A percentile compares a stretch with the other conserved stretches of the same genome.
These are phyloP conservation scores for Trypanosoma platydactyli DNA, from an alignment of 208 protist genomes.

Conservation along the genomic window DNA sequence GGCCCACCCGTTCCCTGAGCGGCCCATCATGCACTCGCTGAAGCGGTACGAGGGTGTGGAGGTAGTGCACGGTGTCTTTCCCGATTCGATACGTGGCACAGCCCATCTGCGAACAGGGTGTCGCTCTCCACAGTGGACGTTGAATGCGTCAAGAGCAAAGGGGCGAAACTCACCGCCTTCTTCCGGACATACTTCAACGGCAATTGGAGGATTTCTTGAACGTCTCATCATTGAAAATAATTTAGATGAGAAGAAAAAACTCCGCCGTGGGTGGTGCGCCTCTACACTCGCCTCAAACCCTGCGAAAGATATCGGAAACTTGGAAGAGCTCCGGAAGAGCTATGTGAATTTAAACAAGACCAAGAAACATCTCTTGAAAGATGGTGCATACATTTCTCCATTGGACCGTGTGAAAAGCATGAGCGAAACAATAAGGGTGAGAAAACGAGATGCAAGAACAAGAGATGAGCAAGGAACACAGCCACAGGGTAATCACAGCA, in stretches of 20 bases:
- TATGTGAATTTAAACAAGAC: conserved; percentile 39
- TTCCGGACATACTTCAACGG: no score
- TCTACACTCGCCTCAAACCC: conserved; percentile 19
- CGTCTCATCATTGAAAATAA: conserved; percentile 44
- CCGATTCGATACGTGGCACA: conserved; percentile 46
- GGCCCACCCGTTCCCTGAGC: conserved; percentile 76
- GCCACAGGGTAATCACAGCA: conserved; percentile 21
- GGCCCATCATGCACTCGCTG: conserved; percentile 49
- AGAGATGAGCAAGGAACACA: conserved; percentile 28
- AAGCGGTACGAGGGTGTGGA: conserved; percentile 63
- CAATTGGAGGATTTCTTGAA: conserved; percentile 46
- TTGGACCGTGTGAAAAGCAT: conserved; percentile 33
- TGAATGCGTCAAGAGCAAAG: conserved; percentile 2
- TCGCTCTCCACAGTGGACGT: conserved; percentile 21
- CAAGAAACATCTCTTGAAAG: conserved; percentile 12
- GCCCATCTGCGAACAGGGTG: conserved; percentile 32
- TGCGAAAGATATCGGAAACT: not conserved
- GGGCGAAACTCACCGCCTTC: conserved; percentile 7
- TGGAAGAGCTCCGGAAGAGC: conserved; percentile 11
- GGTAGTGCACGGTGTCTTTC: conserved; percentile 48
- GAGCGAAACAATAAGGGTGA: conserved; percentile 27
- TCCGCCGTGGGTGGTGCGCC: conserved; percentile 44
- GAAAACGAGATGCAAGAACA: conserved; percentile 27
- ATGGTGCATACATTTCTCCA: conserved; percentile 47
- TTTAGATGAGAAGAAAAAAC: conserved; percentile 32